These are phyloP conservation scores for Grosmannia serpens DNA, from an alignment of 2,329 filamentous ascomycete genomes.

Conservation along the genomic window DNA sequence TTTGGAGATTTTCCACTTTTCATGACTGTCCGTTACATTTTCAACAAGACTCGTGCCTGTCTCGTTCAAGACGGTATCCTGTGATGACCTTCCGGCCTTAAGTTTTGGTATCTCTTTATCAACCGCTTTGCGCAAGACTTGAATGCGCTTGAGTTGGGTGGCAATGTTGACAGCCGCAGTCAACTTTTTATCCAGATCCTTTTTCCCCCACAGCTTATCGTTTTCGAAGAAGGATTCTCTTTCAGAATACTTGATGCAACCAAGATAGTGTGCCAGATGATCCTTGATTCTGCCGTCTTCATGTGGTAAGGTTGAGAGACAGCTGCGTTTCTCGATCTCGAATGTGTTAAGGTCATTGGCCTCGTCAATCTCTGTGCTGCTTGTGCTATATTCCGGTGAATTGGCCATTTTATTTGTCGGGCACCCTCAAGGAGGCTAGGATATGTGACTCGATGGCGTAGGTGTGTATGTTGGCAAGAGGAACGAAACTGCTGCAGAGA, in stretches of 20 bases:
- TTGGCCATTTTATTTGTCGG: too few relatives aligned
- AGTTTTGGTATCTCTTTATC: not conserved
- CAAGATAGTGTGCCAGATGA: slow-evolving; percentile 2
- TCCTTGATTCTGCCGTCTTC: not conserved
- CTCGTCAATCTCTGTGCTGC: not conserved
- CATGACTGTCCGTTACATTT: not conserved
- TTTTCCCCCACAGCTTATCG: not conserved
- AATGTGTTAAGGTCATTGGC: not conserved
- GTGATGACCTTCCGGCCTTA: too few relatives aligned
- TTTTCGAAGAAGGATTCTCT: not conserved
- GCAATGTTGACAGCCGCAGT: not conserved
- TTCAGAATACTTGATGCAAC: not conserved
- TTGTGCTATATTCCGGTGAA: too few relatives aligned
- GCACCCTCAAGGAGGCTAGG: too few relatives aligned
- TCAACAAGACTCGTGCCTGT: not conserved
- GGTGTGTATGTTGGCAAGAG: not conserved
- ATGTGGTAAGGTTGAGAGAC: not conserved
- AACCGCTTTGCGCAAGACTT: slow-evolving; percentile 1
- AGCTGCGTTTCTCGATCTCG: not conserved
- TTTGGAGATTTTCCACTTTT: not conserved
- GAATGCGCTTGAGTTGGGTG: slow-evolving; percentile 2
- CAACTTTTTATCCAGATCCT: not conserved
- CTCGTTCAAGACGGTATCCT: not conserved
- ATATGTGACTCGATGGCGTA: too few relatives aligned
- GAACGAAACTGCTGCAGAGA: not conserved